Evolutionary conservation across 2,329 filamentous ascomycete genomes (phyloP).

Genomic region (Penicillium sp.): DNA sequence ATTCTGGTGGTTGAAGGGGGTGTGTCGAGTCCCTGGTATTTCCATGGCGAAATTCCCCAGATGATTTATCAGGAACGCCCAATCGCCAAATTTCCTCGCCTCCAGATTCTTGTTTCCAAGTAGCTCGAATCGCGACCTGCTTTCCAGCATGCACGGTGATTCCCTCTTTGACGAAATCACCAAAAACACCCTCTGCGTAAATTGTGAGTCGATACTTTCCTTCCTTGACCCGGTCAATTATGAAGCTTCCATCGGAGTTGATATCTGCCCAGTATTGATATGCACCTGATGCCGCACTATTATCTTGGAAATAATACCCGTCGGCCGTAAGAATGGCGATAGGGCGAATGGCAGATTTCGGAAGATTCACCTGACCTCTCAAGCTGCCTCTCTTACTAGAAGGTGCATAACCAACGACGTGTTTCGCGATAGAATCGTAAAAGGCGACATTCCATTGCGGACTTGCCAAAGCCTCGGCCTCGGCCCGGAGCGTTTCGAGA

Average conservation of each 20-base stretch:
- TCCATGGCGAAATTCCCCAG: conserved; percentile 65
- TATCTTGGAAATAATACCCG: conserved; percentile 62
- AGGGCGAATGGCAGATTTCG: conserved; percentile 54
- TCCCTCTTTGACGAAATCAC: conserved; percentile 61
- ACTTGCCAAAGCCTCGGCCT: conserved; percentile 58
- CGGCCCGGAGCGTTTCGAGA: conserved; percentile 55
- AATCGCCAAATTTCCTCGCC: conserved; percentile 67
- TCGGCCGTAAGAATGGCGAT: conserved; percentile 61
- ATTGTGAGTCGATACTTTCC: conserved; percentile 66
- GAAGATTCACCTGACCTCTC: conserved; percentile 57
- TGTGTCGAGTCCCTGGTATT: conserved; percentile 54
- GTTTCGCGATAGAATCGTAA: conserved; percentile 65
- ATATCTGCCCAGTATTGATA: conserved; percentile 68
- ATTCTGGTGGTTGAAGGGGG: conserved; percentile 59
- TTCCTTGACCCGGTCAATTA: conserved; percentile 59
- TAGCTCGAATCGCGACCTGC: conserved; percentile 42
- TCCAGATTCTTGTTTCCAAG: conserved; percentile 60
- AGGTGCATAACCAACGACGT: conserved; percentile 64
- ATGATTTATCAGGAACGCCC: conserved; percentile 64
- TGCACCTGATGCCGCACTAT: conserved; percentile 57
- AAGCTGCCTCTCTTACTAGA: conserved; percentile 57
- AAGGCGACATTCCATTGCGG: conserved; percentile 63
- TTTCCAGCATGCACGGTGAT: conserved; percentile 50
- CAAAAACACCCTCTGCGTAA: conserved; percentile 66
- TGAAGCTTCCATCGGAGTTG: conserved; percentile 51